Evolutionary conservation across 129 eudicot species (phyloP).

Genomic region (Lactuca sativa): DNA sequence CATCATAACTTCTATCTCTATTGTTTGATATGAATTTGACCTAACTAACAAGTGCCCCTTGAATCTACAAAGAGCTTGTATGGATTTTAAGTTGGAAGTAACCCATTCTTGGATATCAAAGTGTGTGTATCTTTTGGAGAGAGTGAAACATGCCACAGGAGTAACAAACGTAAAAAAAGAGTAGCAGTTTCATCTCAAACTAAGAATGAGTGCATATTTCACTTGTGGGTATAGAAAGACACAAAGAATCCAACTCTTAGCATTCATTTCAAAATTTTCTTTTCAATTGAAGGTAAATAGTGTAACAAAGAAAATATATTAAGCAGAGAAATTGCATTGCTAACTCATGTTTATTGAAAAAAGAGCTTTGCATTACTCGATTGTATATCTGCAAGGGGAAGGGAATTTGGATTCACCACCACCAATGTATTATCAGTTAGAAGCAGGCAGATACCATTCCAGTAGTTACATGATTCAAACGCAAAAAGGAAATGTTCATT

Average conservation of each 20-base stretch:
- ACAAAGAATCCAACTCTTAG: not conserved
- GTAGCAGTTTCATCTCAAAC: not conserved
- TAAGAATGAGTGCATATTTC: not conserved
- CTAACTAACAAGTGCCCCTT: not conserved
- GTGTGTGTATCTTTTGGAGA: not conserved
- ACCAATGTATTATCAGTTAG: too few relatives aligned
- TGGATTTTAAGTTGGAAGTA: not conserved
- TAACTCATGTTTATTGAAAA: not conserved
- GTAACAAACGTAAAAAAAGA: not conserved
- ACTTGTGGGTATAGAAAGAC: not conserved
- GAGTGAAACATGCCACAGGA: not conserved
- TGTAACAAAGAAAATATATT: not conserved
- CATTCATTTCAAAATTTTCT: not conserved
- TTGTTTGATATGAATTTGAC: constrained; percentile 14
- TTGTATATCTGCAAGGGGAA: too few relatives aligned
- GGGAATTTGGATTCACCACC: too few relatives aligned
- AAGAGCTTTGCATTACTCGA: not conserved
- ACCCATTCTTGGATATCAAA: not conserved
- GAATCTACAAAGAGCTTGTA: constrained; percentile 9
- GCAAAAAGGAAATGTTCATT: not conserved
- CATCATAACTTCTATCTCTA: not conserved
- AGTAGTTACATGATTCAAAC: not conserved
- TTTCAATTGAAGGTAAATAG: not conserved
- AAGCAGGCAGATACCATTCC: constrained; percentile 8
- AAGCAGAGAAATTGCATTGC: not conserved